These are phyloP conservation scores for Rhizoclosmatium globosum DNA, from an alignment of 192 early-diverging fungal genomes.

Conservation along the genomic window DNA sequence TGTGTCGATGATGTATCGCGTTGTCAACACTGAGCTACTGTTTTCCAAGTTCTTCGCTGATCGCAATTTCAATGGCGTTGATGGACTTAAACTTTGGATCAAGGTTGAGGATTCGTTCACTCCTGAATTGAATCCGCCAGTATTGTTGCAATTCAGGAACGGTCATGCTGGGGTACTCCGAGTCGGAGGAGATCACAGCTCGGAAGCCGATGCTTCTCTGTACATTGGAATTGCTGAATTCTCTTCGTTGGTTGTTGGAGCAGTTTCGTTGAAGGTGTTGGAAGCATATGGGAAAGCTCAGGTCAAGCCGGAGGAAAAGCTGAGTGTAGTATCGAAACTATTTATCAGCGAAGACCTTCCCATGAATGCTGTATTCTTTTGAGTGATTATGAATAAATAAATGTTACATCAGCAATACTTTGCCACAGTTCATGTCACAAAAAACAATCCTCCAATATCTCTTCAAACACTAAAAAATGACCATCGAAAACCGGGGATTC, in stretches of 20 bases:
- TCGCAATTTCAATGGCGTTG: slow-evolving; percentile 30
- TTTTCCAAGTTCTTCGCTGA: slow-evolving; percentile 6
- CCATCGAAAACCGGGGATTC: background rate
- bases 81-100: slow-evolving; percentile 3
- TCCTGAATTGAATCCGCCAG: slow-evolving; percentile 10
- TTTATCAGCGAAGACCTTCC: slow-evolving; percentile 11
- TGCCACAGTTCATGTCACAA: too few species aligned
- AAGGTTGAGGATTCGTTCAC: slow-evolving; percentile 6
- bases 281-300: slow-evolving; percentile 13
- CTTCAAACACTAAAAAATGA: too few species aligned
- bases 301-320: slow-evolving; percentile 8
- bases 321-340: background rate
- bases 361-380: slow-evolving; percentile 17
- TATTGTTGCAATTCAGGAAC: background rate
- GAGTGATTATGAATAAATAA: background rate
- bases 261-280: slow-evolving; percentile 9
- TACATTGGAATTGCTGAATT: slow-evolving; percentile 21
- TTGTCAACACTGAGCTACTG: slow-evolving; percentile 16
- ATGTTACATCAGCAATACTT: background rate
- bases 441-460: too few species aligned
- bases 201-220: background rate
- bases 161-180: background rate
- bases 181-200: background rate
- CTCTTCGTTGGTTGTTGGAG: slow-evolving; percentile 25
- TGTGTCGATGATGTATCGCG: slow-evolving; percentile 7